These are phyloP conservation scores for Chenopodium formosanum DNA, from an alignment of 148 eudicot genomes.

Conservation along the genomic window DNA sequence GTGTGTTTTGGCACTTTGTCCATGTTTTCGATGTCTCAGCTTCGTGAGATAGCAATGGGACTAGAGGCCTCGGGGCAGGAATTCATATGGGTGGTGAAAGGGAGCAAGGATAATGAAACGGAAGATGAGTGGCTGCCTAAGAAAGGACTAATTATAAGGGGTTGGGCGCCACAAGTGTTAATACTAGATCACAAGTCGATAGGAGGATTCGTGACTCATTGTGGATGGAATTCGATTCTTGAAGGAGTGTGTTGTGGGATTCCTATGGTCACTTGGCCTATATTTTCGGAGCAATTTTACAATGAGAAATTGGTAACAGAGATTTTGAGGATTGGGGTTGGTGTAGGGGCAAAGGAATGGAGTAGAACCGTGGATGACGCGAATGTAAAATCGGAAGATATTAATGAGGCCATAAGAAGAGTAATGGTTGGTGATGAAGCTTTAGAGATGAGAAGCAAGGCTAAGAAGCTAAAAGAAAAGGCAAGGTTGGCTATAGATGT, in stretches of 20 bases:
- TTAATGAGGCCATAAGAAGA: background rate
- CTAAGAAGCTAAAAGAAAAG: constrained; percentile 5
- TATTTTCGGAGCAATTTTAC: constrained; percentile 30
- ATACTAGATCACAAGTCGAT: constrained; percentile 17
- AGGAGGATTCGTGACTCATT: constrained; percentile 30
- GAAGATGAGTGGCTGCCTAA: background rate
- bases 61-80: constrained; percentile 13
- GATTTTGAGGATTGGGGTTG: constrained; percentile 35
- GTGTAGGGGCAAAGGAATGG: constrained; percentile 38
- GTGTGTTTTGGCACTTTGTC: constrained; percentile 18
- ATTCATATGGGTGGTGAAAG: constrained; percentile 18
- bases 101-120: background rate
- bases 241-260: constrained; percentile 13
- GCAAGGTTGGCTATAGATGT: background rate
- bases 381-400: background rate
- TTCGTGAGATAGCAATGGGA: constrained; percentile 11
- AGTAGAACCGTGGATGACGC: background rate
- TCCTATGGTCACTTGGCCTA: constrained; percentile 32
- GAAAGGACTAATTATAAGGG: constrained; percentile 21
- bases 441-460: constrained; percentile 22
- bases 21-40: background rate
- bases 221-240: constrained; percentile 33
- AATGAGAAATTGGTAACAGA: constrained; percentile 22
- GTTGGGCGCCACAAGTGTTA: constrained; percentile 33
- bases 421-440: constrained; percentile 28